A percentile compares a stretch with the other conserved stretches of the same genome.
Conservation (phyloP, 805 yeast genomes). For the Cyberlindnera petersonii region DNA sequence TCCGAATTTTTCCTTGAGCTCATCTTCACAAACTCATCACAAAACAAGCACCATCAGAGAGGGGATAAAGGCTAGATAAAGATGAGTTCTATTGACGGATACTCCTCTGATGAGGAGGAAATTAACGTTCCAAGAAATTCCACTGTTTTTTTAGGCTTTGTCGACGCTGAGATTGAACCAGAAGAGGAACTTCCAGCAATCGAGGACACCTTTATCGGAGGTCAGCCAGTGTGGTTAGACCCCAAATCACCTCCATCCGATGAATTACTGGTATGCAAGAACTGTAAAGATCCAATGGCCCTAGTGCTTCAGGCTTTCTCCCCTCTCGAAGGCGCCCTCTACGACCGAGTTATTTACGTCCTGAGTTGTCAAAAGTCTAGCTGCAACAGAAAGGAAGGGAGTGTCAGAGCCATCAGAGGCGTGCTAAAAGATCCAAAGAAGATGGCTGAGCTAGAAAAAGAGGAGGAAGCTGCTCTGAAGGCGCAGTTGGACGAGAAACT, state of each 20-base stretch:
- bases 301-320: constrained; percentile 77
- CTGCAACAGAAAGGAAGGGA: constrained; percentile 69
- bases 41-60: too few relatives aligned
- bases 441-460: constrained; percentile 36
- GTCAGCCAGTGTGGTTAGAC: constrained; percentile 69
- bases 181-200: constrained; percentile 40
- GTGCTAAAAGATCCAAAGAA: constrained; percentile 54
- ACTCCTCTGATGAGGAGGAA: constrained; percentile 51
- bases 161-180: constrained; percentile 54
- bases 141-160: constrained; percentile 55
- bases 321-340: constrained; percentile 64
- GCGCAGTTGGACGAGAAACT: constrained; percentile 41
- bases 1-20: too few relatives aligned
- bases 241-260: constrained; percentile 53
- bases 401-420: constrained; percentile 75
- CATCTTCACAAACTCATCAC: too few relatives aligned
- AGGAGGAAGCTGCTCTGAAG: constrained; percentile 39
- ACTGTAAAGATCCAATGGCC: constrained; percentile 60
- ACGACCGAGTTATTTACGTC: constrained; percentile 79
- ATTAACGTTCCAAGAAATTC: constrained; percentile 27
- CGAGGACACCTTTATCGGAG: constrained; percentile 81
- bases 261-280: constrained; percentile 55
- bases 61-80: not conserved
- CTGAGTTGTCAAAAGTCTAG: constrained; percentile 62
- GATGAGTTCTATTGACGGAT: constrained; percentile 31